Base-by-base conservation (phyloP, 2,329 filamentous ascomycete species). In the Fusarium xyrophilum region DNA sequence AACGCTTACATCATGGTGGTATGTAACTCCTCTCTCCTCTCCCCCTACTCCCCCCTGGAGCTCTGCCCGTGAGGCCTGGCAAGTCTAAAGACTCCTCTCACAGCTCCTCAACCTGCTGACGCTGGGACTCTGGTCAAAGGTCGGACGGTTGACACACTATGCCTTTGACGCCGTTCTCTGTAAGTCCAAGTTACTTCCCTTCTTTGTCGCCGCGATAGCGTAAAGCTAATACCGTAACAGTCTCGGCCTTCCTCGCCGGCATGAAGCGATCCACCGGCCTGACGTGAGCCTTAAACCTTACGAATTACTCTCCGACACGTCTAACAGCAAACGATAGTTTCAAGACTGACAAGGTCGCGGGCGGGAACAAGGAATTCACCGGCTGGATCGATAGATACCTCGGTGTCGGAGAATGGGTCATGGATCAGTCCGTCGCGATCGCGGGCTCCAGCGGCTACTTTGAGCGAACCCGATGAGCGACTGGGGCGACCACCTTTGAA, bases 261-360 rank as follows among this genome's bases (percentile, higher is more conserved):
- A 94, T 99, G 85, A 96, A 97, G 84, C 93, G 96, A 74, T 97
- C 95, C 70, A 98, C 96, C 66, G 96, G 96, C 76, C 86, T 99
- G 82, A 97, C 94, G 96, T 99, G 92, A 88, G 92, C 91, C 69
- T 40, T 40, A 56, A 51, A n/a, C 23, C 51, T 25, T 27, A 47
- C 44, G 50, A 54, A 12, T 47, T 52, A 43, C 42, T 33, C 13
- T 21, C 42, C 42, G n/a, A 33, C 25, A 15, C 39, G 35, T 63
- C 74, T 77, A 69, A 78, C 36, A 35, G 40, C 40, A 65, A 23
- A 27, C 82, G 79, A 78, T 81, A 97, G 96, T 85, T 86, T 99
- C 82, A 93, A 93, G 83, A 90, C 91, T 75, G 93, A 97, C 70
- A 89, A 90, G 73, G 86, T 97, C 76, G 87, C 91, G 33, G 84